phyloP scores from a whole-genome alignment of 129 eudicot species.

The Ambrosia trifida region DNA sequence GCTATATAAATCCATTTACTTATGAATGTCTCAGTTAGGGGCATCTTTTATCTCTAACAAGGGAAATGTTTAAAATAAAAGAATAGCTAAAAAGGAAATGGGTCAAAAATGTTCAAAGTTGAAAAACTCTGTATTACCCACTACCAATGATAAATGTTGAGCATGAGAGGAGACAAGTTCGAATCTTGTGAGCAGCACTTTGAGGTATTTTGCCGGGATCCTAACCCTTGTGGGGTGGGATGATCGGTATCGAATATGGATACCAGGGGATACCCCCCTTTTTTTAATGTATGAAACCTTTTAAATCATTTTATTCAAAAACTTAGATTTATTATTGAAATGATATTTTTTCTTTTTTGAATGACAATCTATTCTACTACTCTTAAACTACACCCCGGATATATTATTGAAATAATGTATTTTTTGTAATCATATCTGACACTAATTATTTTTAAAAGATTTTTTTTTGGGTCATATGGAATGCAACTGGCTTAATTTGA shows the following conservation, averaged over 20 bases:
- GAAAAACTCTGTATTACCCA: background rate
- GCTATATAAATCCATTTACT: background rate
- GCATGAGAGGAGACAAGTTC: too few species aligned
- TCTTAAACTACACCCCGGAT: too few species aligned
- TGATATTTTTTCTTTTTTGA: background rate
- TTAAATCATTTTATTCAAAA: background rate
- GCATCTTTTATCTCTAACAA: background rate
- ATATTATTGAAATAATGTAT: too few species aligned
- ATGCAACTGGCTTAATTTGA: constrained; percentile 14
- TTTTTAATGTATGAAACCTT: background rate
- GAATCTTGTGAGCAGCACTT: too few species aligned
- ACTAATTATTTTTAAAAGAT: background rate
- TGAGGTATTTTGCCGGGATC: too few species aligned
- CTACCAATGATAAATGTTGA: too few species aligned
- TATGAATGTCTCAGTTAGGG: background rate
- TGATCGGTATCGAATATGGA: too few species aligned
- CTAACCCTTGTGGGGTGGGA: too few species aligned
- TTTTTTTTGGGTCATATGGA: background rate
- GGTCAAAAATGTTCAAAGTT: background rate
- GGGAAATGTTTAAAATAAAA: background rate
- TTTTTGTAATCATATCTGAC: background rate
- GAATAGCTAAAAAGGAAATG: background rate
- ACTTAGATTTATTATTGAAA: background rate
- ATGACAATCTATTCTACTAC: too few species aligned
- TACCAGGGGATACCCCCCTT: too few species aligned